Evolutionary conservation across 106 monocot species (phyloP).

Genomic region (Gastrodia elata): DNA sequence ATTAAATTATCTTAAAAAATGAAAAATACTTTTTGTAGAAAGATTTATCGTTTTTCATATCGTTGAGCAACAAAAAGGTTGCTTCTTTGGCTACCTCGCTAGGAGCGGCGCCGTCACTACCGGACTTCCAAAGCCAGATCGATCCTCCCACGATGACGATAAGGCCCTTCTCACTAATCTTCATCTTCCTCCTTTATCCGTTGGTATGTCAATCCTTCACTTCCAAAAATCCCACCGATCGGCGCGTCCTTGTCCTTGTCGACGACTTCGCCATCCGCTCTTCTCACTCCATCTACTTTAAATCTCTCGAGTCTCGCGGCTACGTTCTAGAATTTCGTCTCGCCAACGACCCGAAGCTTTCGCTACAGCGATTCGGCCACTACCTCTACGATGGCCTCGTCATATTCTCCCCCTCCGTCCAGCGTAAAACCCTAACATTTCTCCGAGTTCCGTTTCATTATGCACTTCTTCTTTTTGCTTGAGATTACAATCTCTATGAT

Average conservation of each 20-base stretch:
- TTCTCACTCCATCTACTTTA: constrained; percentile 83
- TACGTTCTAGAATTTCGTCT: constrained; percentile 76
- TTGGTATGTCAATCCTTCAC: constrained; percentile 24
- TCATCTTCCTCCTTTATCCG: constrained; percentile 16
- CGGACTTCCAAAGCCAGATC: too few species aligned
- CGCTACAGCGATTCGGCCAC: constrained; percentile 71
- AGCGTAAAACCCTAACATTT: constrained; percentile 31
- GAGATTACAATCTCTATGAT: background rate
- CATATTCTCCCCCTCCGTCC: constrained; percentile 71
- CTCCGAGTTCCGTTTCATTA: background rate
- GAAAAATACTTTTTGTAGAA: too few species aligned
- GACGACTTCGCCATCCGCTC: constrained; percentile 88
- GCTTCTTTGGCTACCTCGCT: background rate
- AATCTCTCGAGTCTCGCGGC: constrained; percentile 57
- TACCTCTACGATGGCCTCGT: constrained; percentile 72
- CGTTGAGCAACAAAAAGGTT: background rate
- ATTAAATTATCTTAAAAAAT: too few species aligned
- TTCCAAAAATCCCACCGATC: constrained; percentile 34
- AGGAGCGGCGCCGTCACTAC: background rate
- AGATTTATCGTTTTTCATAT: too few species aligned
- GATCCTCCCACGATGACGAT: background rate
- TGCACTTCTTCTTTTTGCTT: background rate
- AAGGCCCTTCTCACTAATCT: background rate
- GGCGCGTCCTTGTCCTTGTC: constrained; percentile 79
- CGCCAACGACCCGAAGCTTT: constrained; percentile 63